Base-by-base conservation (phyloP, 441 rosid genomes). In the Gossypium schwendimanii region DNA sequence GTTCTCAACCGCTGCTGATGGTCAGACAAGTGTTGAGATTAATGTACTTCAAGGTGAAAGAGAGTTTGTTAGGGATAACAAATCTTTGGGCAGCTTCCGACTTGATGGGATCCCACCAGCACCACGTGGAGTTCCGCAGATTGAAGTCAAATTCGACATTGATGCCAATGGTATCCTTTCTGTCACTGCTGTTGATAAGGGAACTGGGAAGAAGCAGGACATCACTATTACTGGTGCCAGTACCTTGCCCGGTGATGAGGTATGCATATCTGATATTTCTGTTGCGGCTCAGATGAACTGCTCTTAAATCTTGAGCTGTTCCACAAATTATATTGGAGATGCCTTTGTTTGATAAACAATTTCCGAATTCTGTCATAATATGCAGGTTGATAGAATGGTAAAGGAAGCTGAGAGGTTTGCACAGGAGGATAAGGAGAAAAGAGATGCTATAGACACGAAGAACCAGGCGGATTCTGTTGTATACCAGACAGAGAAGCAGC, bases 21-120 rank as follows among this genome's bases (percentile, higher is more conserved):
- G 99, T 18, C 98, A 94, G 76, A 92, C 99, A 12, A 92, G 98
- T 75, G 99, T 94, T 0, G 98, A 91, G 78, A 94, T 94, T 44
- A 94, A 94, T 69, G 99, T 94, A 47, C 87, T 94, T 31, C 98
- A 94, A 79, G 98, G 99, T 14, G 99, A 94, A 75, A 84, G 99
- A 71, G 98, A 94, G 81, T 92, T 94, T 69, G 98, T 94, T 12
- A 80, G 92, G 82, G 98, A 92, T 74, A 92, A 92, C 84, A 94
- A 91, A 59, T 94, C 99, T 58, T 82, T 94, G 24, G 98, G 99
- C 24, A 94, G 97, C 73, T 94, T 92, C 90, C 89, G 96, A 28
- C 81, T 92, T 0, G 97, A 90, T 80, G 98, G 98, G 60, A 94
- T 94, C 9, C 98, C 98, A 0, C 99, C 97, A 0, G 96, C 99